A percentile compares a stretch with the other conserved stretches of the same genome.
These are phyloP conservation scores for Podospora didyma DNA, from an alignment of 495 filamentous ascomycete species.

Conservation along the genomic window DNA sequence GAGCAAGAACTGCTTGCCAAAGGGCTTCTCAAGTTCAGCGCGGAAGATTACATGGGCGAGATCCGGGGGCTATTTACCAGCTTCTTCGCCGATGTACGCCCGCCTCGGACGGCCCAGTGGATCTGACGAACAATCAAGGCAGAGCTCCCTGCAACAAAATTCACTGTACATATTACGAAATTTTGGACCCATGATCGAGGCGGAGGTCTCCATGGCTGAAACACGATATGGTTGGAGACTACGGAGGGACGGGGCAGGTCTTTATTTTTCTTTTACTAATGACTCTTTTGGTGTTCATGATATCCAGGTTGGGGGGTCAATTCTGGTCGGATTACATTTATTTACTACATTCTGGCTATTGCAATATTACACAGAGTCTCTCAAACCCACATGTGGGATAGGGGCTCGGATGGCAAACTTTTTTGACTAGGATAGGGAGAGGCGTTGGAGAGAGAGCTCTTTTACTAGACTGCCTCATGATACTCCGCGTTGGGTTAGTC, in stretches of 20 bases:
- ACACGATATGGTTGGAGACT: background rate
- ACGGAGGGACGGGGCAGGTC: background rate
- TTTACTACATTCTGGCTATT: too few species aligned
- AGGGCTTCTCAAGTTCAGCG: slow-evolving; percentile 70
- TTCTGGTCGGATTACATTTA: background rate
- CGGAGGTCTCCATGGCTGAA: background rate
- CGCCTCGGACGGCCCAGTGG: slow-evolving; percentile 14
- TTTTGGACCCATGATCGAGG: background rate
- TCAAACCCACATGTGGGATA: too few species aligned
- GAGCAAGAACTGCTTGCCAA: slow-evolving; percentile 59
- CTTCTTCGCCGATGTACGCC: slow-evolving; percentile 27
- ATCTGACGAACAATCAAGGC: slow-evolving; percentile 7
- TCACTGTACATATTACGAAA: slow-evolving; percentile 19
- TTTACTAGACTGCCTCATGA: too few species aligned
- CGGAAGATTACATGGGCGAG: slow-evolving; percentile 80
- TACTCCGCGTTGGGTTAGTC: too few species aligned
- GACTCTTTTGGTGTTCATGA: background rate
- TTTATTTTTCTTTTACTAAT: background rate
- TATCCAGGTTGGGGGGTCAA: background rate
- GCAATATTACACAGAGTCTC: too few species aligned
- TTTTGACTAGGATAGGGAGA: too few species aligned
- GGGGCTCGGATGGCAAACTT: too few species aligned
- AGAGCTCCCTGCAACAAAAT: background rate
- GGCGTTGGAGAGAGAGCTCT: too few species aligned
- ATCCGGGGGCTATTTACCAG: slow-evolving; percentile 62